These are phyloP conservation scores for Sisymbrium irio DNA, from an alignment of 345 rosid genomes.

Conservation along the genomic window DNA sequence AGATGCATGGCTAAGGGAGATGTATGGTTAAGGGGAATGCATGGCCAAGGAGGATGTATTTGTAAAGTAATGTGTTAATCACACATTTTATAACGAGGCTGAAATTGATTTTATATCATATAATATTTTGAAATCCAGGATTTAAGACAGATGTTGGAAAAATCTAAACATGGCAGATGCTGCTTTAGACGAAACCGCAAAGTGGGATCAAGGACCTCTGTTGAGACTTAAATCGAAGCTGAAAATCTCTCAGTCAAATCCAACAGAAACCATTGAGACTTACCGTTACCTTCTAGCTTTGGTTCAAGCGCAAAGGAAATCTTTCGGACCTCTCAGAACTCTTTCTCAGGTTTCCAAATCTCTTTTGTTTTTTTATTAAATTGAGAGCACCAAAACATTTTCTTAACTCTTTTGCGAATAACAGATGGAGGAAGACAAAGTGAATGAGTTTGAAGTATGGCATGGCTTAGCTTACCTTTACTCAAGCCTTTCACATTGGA, in stretches of 20 bases:
- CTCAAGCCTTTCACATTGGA: constrained; percentile 83
- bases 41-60: no score
- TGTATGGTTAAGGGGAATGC: no score
- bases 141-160: no score
- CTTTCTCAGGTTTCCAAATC: constrained; percentile 52
- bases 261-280: constrained; percentile 77
- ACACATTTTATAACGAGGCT: no score
- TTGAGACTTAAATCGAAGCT: constrained; percentile 83
- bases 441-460: constrained; percentile 89
- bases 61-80: no score
- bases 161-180: no score
- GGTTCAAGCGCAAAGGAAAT: constrained; percentile 88
- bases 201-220: constrained; percentile 88
- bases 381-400: neutral
- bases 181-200: constrained; percentile 87
- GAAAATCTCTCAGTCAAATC: constrained; percentile 62
- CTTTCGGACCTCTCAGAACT: constrained; percentile 63
- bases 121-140: no score
- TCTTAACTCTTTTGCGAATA: neutral
- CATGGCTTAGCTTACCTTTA: constrained; percentile 81
- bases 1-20: no score
- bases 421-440: constrained; percentile 64
- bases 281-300: constrained; percentile 83
- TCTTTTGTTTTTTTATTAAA: neutral
- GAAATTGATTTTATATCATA: no score